Evolutionary conservation across 2,329 filamentous ascomycete species (phyloP).

Genomic region (Cephalotrichum gorgonifer): DNA sequence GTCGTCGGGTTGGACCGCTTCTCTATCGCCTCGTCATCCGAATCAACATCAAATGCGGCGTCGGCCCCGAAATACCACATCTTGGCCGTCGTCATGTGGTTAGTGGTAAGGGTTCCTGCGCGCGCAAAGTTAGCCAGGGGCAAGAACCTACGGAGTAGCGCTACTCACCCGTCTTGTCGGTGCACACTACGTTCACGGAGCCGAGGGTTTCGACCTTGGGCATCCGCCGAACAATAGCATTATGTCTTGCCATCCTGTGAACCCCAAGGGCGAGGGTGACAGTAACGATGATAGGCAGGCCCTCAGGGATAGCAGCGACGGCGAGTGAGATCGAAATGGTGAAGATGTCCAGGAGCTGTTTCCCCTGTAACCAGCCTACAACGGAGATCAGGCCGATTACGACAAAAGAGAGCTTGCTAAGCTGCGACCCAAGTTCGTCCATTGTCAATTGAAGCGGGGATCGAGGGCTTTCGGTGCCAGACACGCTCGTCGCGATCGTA

Average conservation of each 20-base stretch:
- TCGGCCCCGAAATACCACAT: slow-evolving; percentile 84
- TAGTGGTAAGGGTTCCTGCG: slow-evolving; percentile 79
- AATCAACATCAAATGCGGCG: slow-evolving; percentile 39
- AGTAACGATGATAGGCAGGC: slow-evolving; percentile 94
- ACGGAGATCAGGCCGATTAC: slow-evolving; percentile 91
- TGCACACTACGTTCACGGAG: slow-evolving; percentile 99
- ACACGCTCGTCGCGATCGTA: slow-evolving; percentile 86
- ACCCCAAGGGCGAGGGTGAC: slow-evolving; percentile 93
- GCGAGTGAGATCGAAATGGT: slow-evolving; percentile 95
- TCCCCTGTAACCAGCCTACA: slow-evolving; percentile 82
- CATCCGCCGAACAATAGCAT: slow-evolving; percentile 89
- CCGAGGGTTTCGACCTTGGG: slow-evolving; percentile 96
- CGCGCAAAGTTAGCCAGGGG: neutral
- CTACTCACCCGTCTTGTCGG: slow-evolving; percentile 75
- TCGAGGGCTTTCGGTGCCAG: slow-evolving; percentile 88
- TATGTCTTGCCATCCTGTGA: slow-evolving; percentile 87
- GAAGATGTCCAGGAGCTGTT: slow-evolving; percentile 86
- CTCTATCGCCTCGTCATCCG: slow-evolving; percentile 43
- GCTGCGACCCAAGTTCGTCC: slow-evolving; percentile 91
- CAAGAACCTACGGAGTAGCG: neutral
- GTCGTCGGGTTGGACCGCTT: slow-evolving; percentile 60
- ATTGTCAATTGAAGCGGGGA: slow-evolving; percentile 92
- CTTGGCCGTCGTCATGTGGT: slow-evolving; percentile 96
- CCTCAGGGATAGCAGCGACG: slow-evolving; percentile 92
- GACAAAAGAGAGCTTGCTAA: slow-evolving; percentile 93